Conservation (phyloP, 352 stramenopile species). For the Pythium diclinum region DNA sequence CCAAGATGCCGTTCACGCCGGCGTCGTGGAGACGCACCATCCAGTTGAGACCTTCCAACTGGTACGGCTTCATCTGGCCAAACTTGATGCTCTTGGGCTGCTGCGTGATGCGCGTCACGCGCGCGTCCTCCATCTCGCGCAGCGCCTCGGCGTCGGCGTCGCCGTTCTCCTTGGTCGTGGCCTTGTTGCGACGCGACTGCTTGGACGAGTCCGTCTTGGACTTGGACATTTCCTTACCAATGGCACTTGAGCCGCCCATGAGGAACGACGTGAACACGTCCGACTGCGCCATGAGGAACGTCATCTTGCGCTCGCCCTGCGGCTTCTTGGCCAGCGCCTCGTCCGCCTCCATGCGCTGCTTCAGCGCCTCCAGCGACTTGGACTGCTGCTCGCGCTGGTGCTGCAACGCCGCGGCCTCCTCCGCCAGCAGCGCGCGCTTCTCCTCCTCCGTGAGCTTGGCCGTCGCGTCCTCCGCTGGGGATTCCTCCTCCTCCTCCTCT, state of each 20-base stretch:
- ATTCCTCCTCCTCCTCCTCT: slow-evolving; percentile 23
- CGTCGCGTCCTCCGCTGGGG: slow-evolving; percentile 14
- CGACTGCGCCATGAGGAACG: slow-evolving; percentile 87
- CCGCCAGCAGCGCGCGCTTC: slow-evolving; percentile 48
- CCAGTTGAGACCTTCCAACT: slow-evolving; percentile 88
- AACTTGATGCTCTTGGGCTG: slow-evolving; percentile 84
- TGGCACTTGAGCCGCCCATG: slow-evolving; percentile 73
- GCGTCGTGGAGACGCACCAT: slow-evolving; percentile 93
- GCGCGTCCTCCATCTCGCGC: slow-evolving; percentile 76
- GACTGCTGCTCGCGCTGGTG: slow-evolving; percentile 77
- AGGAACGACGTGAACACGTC: slow-evolving; percentile 88
- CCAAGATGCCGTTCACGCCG: slow-evolving; percentile 82
- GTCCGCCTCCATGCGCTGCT: slow-evolving; percentile 57
- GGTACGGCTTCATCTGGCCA: slow-evolving; percentile 87
- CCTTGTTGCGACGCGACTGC: slow-evolving; percentile 57
- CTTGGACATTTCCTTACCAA: slow-evolving; percentile 78
- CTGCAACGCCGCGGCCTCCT: slow-evolving; percentile 67
- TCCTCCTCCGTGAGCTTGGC: slow-evolving; percentile 52
- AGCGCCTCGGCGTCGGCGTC: slow-evolving; percentile 67
- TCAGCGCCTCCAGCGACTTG: slow-evolving; percentile 71
- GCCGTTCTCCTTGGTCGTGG: slow-evolving; percentile 53
- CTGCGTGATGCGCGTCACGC: slow-evolving; percentile 78
- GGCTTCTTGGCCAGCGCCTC: slow-evolving; percentile 45
- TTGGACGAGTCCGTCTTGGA: slow-evolving; percentile 25
- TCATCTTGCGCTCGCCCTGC: slow-evolving; percentile 69